These are phyloP conservation scores for Tylopilus balloui DNA, from an alignment of 768 basidiomycete genomes.

Conservation along the genomic window DNA sequence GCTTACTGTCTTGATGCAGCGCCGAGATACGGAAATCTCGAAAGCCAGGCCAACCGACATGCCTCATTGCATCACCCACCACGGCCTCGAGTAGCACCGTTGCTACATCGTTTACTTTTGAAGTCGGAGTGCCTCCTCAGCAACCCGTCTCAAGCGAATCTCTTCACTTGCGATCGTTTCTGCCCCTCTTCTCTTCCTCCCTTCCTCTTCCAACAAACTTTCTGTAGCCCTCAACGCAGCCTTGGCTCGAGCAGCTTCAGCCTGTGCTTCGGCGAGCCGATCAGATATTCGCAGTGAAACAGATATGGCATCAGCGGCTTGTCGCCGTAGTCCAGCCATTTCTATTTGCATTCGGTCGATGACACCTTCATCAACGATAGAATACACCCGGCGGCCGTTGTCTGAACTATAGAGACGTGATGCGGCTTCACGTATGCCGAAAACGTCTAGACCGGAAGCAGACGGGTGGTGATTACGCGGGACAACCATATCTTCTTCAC, in stretches of 20 bases:
- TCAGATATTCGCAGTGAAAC: constrained; percentile 63
- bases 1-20: not conserved
- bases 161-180: constrained; percentile 52
- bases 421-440: constrained; percentile 30
- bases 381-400: constrained; percentile 25
- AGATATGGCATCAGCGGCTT: constrained; percentile 64
- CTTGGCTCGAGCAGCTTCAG: constrained; percentile 53
- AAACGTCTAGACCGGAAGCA: constrained; percentile 35
- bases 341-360: constrained; percentile 66
- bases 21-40: not conserved
- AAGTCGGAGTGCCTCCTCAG: constrained; percentile 47
- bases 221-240: constrained; percentile 53
- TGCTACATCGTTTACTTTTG: constrained; percentile 23
- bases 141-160: constrained; percentile 39
- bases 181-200: constrained; percentile 51
- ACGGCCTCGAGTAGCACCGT: not conserved
- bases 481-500: constrained; percentile 58
- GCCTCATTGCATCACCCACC: constrained; percentile 1
- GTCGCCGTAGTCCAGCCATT: constrained; percentile 56
- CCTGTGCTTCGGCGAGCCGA: constrained; percentile 62
- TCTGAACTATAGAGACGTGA: constrained; percentile 43
- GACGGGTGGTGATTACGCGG: constrained; percentile 44
- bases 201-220: constrained; percentile 57
- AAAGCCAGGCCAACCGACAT: not conserved
- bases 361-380: constrained; percentile 36